Percentiles rank a stretch among this genome's conserved stretches.
These are phyloP conservation scores for Coemansia erecta DNA, from an alignment of 192 early-diverging fungal species.

Conservation along the genomic window DNA sequence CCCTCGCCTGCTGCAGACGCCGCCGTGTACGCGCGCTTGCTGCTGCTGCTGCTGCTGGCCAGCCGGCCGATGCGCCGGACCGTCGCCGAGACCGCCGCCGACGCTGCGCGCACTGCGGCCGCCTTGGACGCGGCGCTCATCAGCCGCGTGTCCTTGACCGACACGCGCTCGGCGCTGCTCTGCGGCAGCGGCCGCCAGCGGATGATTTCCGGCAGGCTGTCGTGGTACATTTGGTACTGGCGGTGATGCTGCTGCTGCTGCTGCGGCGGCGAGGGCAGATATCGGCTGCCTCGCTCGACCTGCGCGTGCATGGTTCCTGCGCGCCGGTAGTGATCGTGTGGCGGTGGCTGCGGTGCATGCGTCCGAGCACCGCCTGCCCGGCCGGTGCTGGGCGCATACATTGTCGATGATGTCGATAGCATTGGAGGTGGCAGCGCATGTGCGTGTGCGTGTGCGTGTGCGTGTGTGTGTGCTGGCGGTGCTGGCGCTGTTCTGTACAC, in stretches of 20 bases:
- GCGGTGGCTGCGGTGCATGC: neutral
- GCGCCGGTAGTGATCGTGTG: neutral
- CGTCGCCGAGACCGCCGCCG: slow-evolving; percentile 26
- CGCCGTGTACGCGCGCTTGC: slow-evolving; percentile 21
- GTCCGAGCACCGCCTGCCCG: neutral
- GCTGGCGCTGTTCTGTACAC: neutral
- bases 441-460: no score
- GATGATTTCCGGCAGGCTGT: slow-evolving; percentile 6
- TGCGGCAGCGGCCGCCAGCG: slow-evolving; percentile 26
- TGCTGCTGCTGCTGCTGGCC: slow-evolving; percentile 21
- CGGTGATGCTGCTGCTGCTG: neutral
- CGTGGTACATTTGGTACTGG: neutral
- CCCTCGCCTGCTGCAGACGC: neutral
- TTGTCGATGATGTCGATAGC: neutral
- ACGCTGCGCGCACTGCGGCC: slow-evolving; percentile 39
- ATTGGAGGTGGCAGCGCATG: neutral
- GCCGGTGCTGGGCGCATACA: slow-evolving; percentile 1
- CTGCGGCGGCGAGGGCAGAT: slow-evolving; percentile 2
- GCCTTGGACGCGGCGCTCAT: slow-evolving; percentile 50
- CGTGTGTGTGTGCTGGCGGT: neutral
- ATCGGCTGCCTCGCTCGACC: slow-evolving; percentile 1
- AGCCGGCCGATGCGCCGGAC: slow-evolving; percentile 25
- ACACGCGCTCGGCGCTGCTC: slow-evolving; percentile 33
- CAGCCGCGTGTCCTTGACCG: slow-evolving; percentile 26
- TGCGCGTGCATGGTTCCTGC: slow-evolving; percentile 1